phyloP scores from a whole-genome alignment of 1,284 basidiomycete species.

The Volvariella volvacea region DNA sequence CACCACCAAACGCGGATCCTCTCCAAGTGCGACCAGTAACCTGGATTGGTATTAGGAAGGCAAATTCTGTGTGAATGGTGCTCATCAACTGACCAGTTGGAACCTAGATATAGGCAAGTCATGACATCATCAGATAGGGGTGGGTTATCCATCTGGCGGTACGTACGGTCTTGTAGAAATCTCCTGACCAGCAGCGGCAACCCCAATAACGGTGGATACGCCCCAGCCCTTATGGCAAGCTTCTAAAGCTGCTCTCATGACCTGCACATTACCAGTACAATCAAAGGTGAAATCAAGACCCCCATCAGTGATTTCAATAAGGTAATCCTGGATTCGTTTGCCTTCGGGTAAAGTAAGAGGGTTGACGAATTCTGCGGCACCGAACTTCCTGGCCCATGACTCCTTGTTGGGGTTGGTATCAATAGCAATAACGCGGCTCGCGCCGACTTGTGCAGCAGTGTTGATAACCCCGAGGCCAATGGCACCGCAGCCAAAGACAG shows the following conservation, averaged over 20 bases:
- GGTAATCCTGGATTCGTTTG: slow-evolving; percentile 81
- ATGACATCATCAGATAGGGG: slow-evolving; percentile 2
- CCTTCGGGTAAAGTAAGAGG: slow-evolving; percentile 72
- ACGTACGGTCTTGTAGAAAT: slow-evolving; percentile 92
- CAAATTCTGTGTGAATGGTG: neutral
- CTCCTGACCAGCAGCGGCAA: slow-evolving; percentile 95
- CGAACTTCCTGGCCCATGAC: slow-evolving; percentile 89
- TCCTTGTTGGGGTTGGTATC: slow-evolving; percentile 88
- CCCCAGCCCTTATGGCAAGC: slow-evolving; percentile 99
- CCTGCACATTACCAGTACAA: slow-evolving; percentile 90
- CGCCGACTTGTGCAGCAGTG: slow-evolving; percentile 75
- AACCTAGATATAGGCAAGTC: slow-evolving; percentile 44
- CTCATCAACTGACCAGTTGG: slow-evolving; percentile 40
- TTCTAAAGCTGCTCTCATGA: slow-evolving; percentile 95
- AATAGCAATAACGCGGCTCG: slow-evolving; percentile 86
- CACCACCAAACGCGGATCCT: slow-evolving; percentile 94
- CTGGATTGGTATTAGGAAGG: slow-evolving; percentile 13
- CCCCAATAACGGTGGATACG: slow-evolving; percentile 90
- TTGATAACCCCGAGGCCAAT: slow-evolving; percentile 93
- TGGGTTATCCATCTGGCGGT: neutral
- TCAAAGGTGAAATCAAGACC: slow-evolving; percentile 98
- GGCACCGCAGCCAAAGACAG: slow-evolving; percentile 94
- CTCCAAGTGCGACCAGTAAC: slow-evolving; percentile 95
- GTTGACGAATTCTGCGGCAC: slow-evolving; percentile 96
- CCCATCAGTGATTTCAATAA: slow-evolving; percentile 93